Base-by-base conservation (phyloP, 805 yeast genomes). In the Barnettozyma californica region DNA sequence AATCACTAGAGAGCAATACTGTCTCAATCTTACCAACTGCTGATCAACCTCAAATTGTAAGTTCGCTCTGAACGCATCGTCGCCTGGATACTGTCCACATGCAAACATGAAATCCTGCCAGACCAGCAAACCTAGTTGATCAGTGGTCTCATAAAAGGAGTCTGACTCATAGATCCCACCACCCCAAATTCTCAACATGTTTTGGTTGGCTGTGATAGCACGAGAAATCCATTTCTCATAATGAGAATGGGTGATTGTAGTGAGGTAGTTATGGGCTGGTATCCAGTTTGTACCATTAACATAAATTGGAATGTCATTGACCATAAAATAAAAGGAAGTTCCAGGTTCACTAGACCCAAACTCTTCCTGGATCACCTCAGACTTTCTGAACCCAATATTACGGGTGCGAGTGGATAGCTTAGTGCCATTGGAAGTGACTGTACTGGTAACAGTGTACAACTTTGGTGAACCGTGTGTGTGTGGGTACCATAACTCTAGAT, bases 91-190 rank as follows among this genome's bases (percentile, higher is more conserved):
- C 43, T 71, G 76, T 1, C 80, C 81, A 62, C 82, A 77, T 2
- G 78, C 81, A 65, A 77, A 77, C 80, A 76, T 71, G 57, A 77
- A 75, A 55, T 77, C 82, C 46, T 77, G 81, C 79, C 80, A 77
- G 9, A 77, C 72, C 54, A 77, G 41, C 10, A 77, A 46, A 58
- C 60, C 59, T 6, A 46, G 33, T 33, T 39, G 40, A 34, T 55
- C 57, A 42, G 55, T 49, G 9, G 42, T 39, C n/a, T 48, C 44
- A 39, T 53, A 53, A 27, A 55, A 50, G 18, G 44, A 21, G n/a
- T 53, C 55, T 16, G 45, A 16, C 21, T 55, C 58, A 36, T 55
- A 55, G 38, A 55, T 27, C 14, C 58, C 58, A 16, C 58, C 56
- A 36, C 58, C 56, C 56, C 58, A 55, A 14, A 55, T 31, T 27